phyloP scores from a whole-genome alignment of 2,329 filamentous ascomycete genomes.

The Phyllosticta citrichinensis region DNA sequence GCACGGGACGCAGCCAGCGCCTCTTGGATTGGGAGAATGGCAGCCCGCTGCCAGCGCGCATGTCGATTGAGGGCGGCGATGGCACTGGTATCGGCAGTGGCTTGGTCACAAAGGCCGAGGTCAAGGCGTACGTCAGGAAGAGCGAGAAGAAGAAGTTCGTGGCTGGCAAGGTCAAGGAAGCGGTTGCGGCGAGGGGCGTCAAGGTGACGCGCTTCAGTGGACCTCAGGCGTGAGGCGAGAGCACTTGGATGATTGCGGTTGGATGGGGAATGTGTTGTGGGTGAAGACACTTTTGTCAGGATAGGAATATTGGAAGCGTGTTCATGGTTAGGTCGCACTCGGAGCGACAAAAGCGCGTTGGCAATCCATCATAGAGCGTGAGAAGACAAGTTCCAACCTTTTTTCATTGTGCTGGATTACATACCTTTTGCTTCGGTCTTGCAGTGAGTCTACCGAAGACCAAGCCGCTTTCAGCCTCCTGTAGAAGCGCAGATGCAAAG shows the following conservation, averaged over 20 bases:
- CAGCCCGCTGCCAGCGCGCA: slow-evolving; percentile 12
- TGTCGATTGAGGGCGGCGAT: slow-evolving; percentile 8
- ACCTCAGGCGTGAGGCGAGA: neutral
- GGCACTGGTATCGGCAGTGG: slow-evolving; percentile 25
- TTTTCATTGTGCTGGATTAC: no score
- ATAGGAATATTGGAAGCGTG: neutral
- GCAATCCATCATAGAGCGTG: neutral
- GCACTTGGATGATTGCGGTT: no score
- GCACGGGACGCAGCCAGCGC: slow-evolving; percentile 17
- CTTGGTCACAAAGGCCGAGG: slow-evolving; percentile 31
- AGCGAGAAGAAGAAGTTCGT: slow-evolving; percentile 29
- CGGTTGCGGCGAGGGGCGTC: slow-evolving; percentile 24
- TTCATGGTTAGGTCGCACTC: neutral
- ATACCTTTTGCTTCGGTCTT: no score
- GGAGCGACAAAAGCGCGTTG: neutral
- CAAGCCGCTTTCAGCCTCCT: no score
- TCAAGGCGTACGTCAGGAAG: slow-evolving; percentile 27
- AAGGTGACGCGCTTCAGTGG: slow-evolving; percentile 16
- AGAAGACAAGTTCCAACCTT: no score
- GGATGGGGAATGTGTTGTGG: neutral
- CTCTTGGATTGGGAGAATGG: neutral
- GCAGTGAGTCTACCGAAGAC: no score
- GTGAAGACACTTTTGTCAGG: neutral
- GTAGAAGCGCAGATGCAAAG: no score
- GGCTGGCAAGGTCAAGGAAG: slow-evolving; percentile 27